Percentiles rank a stretch among this genome's conserved stretches.
These are phyloP conservation scores for Aotearoamyces nothofagi DNA, from an alignment of 2,329 filamentous ascomycete genomes.

Conservation along the genomic window DNA sequence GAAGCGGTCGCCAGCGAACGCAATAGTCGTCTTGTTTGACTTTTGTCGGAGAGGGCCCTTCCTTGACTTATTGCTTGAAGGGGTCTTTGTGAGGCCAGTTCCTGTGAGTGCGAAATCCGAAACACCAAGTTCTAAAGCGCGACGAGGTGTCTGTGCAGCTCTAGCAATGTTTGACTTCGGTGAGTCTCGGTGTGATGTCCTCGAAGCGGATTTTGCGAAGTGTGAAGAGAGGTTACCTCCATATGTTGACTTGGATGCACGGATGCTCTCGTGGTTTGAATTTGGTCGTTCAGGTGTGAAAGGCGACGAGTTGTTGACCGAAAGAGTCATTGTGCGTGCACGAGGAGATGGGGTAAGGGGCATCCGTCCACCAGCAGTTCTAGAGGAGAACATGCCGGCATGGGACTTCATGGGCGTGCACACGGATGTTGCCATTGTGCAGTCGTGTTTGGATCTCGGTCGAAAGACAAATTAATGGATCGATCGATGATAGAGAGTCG, in stretches of 20 bases:
- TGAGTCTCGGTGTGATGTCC: conserved; percentile 62
- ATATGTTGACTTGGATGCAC: conserved; percentile 56
- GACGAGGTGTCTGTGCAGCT: conserved; percentile 59
- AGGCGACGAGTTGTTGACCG: conserved; percentile 49
- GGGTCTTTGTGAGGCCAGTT: conserved; percentile 54
- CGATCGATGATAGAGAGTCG: conserved; percentile 23
- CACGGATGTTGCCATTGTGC: conserved; percentile 70
- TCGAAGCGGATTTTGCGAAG: conserved; percentile 54
- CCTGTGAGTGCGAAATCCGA: conserved; percentile 87
- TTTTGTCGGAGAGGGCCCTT: conserved; percentile 38
- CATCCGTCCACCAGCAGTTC: conserved; percentile 88
- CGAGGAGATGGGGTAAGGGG: conserved; percentile 82
- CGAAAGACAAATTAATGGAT: conserved; percentile 34
- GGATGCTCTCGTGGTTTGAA: conserved; percentile 36
- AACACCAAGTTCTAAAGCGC: conserved; percentile 72
- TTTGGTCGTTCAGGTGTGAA: conserved; percentile 55
- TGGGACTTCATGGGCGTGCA: conserved; percentile 93
- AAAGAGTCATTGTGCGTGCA: conserved; percentile 35
- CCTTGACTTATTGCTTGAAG: conserved; percentile 37
- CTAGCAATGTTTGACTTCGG: conserved; percentile 94
- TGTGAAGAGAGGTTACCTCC: conserved; percentile 66
- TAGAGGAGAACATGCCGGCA: conserved; percentile 78
- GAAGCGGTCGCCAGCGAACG: conserved; percentile 79
- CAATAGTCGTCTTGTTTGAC: conserved; percentile 59
- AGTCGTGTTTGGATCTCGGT: conserved; percentile 20